Evolutionary conservation across 257 asterid species (phyloP).

Genomic region (Oldenlandia corymbosa): DNA sequence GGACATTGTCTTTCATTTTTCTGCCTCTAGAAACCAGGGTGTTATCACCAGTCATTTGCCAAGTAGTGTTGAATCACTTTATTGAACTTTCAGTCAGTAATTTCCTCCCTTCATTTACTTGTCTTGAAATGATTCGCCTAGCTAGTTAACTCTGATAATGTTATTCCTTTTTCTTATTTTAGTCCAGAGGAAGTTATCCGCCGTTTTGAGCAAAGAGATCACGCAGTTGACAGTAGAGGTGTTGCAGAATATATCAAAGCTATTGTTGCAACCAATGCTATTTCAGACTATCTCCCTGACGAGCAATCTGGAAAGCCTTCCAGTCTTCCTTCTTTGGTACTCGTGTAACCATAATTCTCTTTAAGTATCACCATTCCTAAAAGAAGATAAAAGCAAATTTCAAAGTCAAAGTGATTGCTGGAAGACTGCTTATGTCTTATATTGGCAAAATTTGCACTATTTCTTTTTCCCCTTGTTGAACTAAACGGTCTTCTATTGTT

Average conservation of each 20-base stretch:
- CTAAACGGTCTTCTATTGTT: neutral
- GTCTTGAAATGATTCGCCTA: no score
- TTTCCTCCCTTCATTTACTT: neutral
- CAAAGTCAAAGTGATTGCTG: neutral
- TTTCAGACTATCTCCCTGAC: conserved; percentile 83
- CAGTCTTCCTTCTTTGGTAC: conserved; percentile 92
- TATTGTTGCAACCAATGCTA: conserved; percentile 72
- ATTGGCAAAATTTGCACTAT: neutral
- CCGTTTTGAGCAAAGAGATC: conserved; percentile 87
- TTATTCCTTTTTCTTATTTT: conserved; percentile 17
- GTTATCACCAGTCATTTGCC: neutral
- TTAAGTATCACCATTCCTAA: neutral
- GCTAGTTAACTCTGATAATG: conserved; percentile 23
- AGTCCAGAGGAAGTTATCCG: conserved; percentile 95
- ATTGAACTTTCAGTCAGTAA: neutral
- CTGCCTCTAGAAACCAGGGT: neutral
- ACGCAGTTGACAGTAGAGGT: conserved; percentile 89
- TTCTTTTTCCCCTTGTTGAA: neutral
- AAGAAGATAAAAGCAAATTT: neutral
- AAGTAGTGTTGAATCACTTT: neutral
- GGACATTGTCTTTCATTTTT: neutral
- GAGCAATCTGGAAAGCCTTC: conserved; percentile 93
- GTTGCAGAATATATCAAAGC: conserved; percentile 89
- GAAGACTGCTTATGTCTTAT: neutral
- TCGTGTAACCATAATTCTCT: conserved; percentile 9